Conservation (phyloP, 225 moss, liverwort and hornwort genomes). For the Pseudisothecium myosuroides region DNA sequence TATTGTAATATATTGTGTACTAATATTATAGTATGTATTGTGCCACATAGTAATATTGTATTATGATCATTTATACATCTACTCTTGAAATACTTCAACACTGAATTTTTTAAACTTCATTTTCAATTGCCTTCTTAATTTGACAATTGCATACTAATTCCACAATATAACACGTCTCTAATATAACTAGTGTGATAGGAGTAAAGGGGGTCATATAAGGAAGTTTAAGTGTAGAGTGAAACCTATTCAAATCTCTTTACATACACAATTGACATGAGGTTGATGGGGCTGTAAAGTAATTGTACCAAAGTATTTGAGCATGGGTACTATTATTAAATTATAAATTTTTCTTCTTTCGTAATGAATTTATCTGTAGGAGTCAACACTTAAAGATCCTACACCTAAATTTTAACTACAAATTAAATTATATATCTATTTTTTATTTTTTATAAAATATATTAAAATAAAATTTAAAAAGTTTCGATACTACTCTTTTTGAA, state of each 20-base stretch:
- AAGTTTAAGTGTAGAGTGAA: not conserved
- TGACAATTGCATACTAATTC: not conserved
- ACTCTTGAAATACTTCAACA: not conserved
- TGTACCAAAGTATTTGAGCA: rapidly evolving
- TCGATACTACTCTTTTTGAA: rapidly evolving
- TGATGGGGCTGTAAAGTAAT: rapidly evolving
- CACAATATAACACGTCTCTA: rapidly evolving
- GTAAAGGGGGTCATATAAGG: not conserved
- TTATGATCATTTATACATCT: not conserved
- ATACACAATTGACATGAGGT: no score
- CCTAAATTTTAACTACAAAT: not conserved
- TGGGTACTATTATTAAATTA: not conserved
- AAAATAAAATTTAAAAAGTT: not conserved
- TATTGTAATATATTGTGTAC: not conserved
- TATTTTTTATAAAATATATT: not conserved
- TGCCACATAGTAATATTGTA: not conserved
- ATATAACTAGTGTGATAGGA: not conserved
- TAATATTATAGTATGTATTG: not conserved
- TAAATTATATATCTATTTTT: rapidly evolving
- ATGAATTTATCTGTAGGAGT: rapidly evolving
- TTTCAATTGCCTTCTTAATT: not conserved
- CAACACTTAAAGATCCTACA: rapidly evolving
- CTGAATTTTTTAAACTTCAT: not conserved
- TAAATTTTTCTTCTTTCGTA: not conserved
- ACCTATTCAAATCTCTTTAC: not conserved